A percentile compares a stretch with the other conserved stretches of the same genome.
These are phyloP conservation scores for Nakazawaea pomicola DNA, from an alignment of 805 yeast species.

Conservation along the genomic window DNA sequence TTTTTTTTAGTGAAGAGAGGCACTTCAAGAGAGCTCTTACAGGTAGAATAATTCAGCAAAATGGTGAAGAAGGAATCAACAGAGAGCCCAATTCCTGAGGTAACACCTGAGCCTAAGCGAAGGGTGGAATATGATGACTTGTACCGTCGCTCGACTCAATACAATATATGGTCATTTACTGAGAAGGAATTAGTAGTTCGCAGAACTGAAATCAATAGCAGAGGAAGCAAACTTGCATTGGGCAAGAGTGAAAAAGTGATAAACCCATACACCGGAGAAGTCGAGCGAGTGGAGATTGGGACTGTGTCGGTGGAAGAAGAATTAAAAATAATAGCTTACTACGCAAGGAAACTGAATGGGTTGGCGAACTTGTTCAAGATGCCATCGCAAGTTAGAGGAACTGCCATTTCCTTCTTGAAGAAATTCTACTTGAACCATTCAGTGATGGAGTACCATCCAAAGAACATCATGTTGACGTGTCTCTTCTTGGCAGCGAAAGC, in stretches of 20 bases:
- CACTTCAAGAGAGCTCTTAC: no score
- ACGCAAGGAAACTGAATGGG: conserved; percentile 65
- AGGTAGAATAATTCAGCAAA: no score
- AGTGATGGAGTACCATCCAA: conserved; percentile 86
- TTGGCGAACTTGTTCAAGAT: conserved; percentile 70
- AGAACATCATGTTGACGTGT: conserved; percentile 71
- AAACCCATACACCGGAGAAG: conserved; percentile 10
- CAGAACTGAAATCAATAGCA: conserved; percentile 46
- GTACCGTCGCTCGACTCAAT: conserved; percentile 84
- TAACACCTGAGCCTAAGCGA: conserved; percentile 14
- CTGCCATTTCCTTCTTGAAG: conserved; percentile 79
- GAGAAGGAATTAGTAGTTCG: conserved; percentile 45
- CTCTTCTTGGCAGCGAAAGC: conserved; percentile 89
- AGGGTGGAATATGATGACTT: conserved; percentile 76
- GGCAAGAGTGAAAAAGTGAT: conserved; percentile 17
- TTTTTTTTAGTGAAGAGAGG: no score
- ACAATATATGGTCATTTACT: conserved; percentile 79
- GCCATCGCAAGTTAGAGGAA: conserved; percentile 85
- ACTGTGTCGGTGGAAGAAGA: conserved; percentile 69
- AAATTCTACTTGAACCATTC: conserved; percentile 77
- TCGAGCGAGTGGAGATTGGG: conserved; percentile 22
- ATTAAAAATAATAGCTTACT: conserved; percentile 56
- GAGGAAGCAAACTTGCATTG: conserved; percentile 40
- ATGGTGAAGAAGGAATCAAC: conserved; percentile 4
- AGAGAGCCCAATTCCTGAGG: background rate